Conservation (phyloP, 495 filamentous ascomycete species). For the Thermochaetoides thermophila region DNA sequence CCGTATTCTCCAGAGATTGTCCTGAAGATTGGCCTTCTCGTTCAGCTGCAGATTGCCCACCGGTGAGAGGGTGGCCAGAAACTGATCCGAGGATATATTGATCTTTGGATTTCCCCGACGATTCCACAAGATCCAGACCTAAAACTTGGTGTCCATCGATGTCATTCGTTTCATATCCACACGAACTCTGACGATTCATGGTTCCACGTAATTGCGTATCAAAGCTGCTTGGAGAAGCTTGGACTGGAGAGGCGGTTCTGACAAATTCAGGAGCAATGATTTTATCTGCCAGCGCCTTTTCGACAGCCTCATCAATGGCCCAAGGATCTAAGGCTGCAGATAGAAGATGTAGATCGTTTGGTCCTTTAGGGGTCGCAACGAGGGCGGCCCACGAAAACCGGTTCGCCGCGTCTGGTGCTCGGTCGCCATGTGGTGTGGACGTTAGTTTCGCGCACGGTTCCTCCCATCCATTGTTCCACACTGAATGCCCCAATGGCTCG, state of each 20-base stretch:
- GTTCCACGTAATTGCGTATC: too few relatives aligned
- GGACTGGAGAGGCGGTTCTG: conserved; percentile 5
- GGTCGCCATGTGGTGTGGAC: conserved; percentile 15
- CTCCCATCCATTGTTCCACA: conserved; percentile 25
- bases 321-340: conserved; percentile 40
- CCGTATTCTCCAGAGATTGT: conserved; percentile 26
- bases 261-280: too few relatives aligned
- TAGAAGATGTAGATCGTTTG: conserved; percentile 20
- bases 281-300: too few relatives aligned
- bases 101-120: too few relatives aligned
- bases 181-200: too few relatives aligned
- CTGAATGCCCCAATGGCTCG: conserved; percentile 12
- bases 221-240: too few relatives aligned
- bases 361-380: conserved; percentile 17
- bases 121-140: too few relatives aligned
- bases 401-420: conserved; percentile 16
- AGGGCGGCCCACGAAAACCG: conserved; percentile 28
- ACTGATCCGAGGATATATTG: too few relatives aligned
- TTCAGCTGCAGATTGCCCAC: conserved; percentile 6
- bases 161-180: too few relatives aligned
- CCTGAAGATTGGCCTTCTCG: conserved; percentile 23
- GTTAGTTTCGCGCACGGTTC: conserved; percentile 20
- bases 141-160: too few relatives aligned
- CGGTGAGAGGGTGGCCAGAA: too few relatives aligned
- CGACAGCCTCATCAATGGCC: too few relatives aligned